Percentiles rank a stretch among this genome's conserved stretches.
These are phyloP conservation scores for Cyclaneusma minus DNA, from an alignment of 2,329 filamentous ascomycete genomes.

Conservation along the genomic window DNA sequence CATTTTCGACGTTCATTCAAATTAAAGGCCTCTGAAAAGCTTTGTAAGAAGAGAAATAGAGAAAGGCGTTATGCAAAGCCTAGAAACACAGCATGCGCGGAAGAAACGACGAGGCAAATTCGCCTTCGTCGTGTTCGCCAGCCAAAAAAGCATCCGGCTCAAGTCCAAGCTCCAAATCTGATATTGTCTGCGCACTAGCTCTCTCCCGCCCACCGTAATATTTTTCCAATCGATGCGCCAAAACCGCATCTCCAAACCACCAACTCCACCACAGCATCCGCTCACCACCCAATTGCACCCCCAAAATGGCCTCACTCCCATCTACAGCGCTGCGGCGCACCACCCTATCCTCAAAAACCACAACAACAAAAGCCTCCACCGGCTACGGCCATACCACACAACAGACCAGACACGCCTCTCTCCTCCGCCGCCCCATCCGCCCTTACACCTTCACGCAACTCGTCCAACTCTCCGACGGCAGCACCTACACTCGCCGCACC, in stretches of 20 bases:
- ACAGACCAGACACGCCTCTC: constrained; percentile 55
- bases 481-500: constrained; percentile 65
- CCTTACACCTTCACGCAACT: constrained; percentile 98
- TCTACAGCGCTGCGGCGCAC: constrained; percentile 8
- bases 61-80: too few relatives aligned
- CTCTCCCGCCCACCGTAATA: background rate
- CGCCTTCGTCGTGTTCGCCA: too few relatives aligned
- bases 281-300: too few relatives aligned
- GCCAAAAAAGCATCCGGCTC: too few relatives aligned
- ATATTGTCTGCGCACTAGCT: too few relatives aligned
- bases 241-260: constrained; percentile 2
- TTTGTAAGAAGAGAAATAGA: too few relatives aligned
- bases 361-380: constrained; percentile 3
- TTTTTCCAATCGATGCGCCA: background rate
- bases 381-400: constrained; percentile 2
- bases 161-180: too few relatives aligned
- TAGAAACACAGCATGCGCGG: too few relatives aligned
- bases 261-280: constrained; percentile 4
- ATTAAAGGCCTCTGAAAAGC: too few relatives aligned
- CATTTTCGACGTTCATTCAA: too few relatives aligned
- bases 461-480: constrained; percentile 81
- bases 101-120: too few relatives aligned
- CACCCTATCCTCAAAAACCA: constrained; percentile 3
- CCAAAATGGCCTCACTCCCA: constrained; percentile 8
- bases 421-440: constrained; percentile 73